Evolutionary conservation across 495 filamentous ascomycete genomes (phyloP), one percentile per base, ranked within the genome.

Genomic region (Barbatosphaeria neglecta): DNA sequence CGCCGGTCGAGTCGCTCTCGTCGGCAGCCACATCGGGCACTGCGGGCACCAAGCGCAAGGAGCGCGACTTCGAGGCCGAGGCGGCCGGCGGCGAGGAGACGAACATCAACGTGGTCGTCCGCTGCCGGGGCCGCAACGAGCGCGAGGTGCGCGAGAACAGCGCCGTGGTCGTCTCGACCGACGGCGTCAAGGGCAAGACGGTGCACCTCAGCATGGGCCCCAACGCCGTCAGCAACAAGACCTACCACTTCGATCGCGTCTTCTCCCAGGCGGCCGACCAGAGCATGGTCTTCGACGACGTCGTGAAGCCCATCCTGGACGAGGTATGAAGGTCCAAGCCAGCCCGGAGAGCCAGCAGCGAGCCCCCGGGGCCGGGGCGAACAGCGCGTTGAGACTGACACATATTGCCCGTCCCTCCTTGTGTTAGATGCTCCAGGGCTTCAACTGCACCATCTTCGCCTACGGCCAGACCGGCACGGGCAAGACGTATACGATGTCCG

Each of bases 401-500:
- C 11, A 45, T 9, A 48, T 22, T n/a, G n/a, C n/a, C n/a, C n/a
- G n/a, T n/a, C n/a, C n/a, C n/a, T n/a, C n/a, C n/a, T n/a, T n/a
- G 20, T 31, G 15, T 6, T 54, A 96, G 89, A 95, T 97, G 78
- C 76, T 98, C 19, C 74, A 78, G 22, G 92, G 92, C n/a, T 97
- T 85, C 66, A 98, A 98, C 61, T 98, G 92, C 62, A 98, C 92
- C 7, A 94, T 98, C 46, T 98, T 98, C 59, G 92, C 92, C 40
- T 98, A 98, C 61, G 92, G 92, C 8, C 92, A 98, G 56, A 98
- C 92, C 0, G 92, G 92, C 22, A 98, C 92, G 0, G 92, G 92
- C 45, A 98, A 98, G 65, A 98, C 92, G 24, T 98, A 98, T 62
- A 98, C 92, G 3, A 98, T 98, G 92, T 94, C 93, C 3, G 92